These are phyloP conservation scores for Rhododendron williamsianum DNA, from an alignment of 148 eudicot species.

Conservation along the genomic window DNA sequence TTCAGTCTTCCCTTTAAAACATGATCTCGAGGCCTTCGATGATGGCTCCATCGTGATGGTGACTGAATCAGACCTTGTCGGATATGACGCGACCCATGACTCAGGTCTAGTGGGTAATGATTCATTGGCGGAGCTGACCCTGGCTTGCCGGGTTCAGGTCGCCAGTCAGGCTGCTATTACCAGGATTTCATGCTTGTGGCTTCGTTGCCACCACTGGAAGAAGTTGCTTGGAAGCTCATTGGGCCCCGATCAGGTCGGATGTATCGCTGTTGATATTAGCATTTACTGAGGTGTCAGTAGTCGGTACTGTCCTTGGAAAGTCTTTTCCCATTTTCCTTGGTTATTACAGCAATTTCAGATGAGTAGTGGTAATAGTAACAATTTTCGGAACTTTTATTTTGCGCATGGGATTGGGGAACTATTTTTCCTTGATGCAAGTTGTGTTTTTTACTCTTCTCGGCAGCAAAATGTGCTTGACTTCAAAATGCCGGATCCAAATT, in stretches of 20 bases:
- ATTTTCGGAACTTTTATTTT: neutral
- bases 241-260: conserved; percentile 16
- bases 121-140: conserved; percentile 17
- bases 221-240: conserved; percentile 10
- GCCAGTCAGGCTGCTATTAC: conserved; percentile 44
- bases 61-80: conserved; percentile 53
- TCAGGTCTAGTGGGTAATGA: conserved; percentile 13
- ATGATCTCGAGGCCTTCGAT: conserved; percentile 29
- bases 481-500: neutral
- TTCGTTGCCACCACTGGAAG: conserved; percentile 29
- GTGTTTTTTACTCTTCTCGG: neutral
- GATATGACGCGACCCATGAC: conserved; percentile 30
- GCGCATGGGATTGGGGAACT: neutral
- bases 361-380: neutral
- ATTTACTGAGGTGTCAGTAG: conserved; percentile 18
- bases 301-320: neutral
- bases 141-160: conserved; percentile 36
- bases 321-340: neutral
- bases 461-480: neutral
- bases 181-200: conserved; percentile 45
- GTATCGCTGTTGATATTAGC: conserved; percentile 18
- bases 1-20: conserved; percentile 2
- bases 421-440: neutral
- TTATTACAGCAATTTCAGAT: neutral
- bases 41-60: conserved; percentile 45